A percentile compares a stretch with the other conserved stretches of the same genome.
Conservation (phyloP, 2,329 filamentous ascomycete genomes). For the Ophiocordyceps unilateralis region DNA sequence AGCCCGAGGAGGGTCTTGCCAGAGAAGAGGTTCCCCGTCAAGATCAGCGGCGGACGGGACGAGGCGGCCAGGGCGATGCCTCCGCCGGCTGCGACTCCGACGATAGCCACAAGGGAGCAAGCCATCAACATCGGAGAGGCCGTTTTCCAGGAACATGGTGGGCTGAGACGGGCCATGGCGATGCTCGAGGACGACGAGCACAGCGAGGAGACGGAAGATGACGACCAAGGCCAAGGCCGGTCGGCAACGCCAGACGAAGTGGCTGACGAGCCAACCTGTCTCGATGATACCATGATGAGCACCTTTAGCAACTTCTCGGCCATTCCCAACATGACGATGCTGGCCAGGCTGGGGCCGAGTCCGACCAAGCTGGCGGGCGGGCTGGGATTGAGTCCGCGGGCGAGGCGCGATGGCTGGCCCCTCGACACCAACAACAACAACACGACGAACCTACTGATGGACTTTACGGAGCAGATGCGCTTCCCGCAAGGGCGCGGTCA, state of each 20-base stretch:
- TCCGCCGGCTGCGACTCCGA: too few relatives aligned
- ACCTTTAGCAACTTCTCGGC: slow-evolving; percentile 81
- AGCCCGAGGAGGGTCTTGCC: slow-evolving; percentile 32
- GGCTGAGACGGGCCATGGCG: slow-evolving; percentile 39
- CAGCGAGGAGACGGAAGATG: slow-evolving; percentile 4
- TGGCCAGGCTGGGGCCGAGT: slow-evolving; percentile 55
- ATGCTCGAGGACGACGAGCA: slow-evolving; percentile 45
- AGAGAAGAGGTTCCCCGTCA: slow-evolving; percentile 44
- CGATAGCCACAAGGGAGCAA: too few relatives aligned
- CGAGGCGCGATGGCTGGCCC: slow-evolving; percentile 11
- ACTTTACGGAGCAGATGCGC: slow-evolving; percentile 65
- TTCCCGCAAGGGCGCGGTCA: slow-evolving; percentile 20
- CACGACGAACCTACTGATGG: slow-evolving; percentile 63
- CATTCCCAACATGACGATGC: slow-evolving; percentile 71
- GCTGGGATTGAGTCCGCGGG: slow-evolving; percentile 9
- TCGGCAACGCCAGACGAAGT: neutral
- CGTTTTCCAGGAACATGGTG: slow-evolving; percentile 31
- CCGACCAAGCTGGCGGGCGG: slow-evolving; percentile 40
- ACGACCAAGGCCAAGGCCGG: neutral
- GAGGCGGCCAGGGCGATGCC: slow-evolving; percentile 5
- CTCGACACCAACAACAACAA: slow-evolving; percentile 31
- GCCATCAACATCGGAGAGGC: slow-evolving; percentile 34
- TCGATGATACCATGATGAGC: slow-evolving; percentile 61
- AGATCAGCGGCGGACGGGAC: slow-evolving; percentile 26
- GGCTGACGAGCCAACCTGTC: slow-evolving; percentile 27